Percentiles rank a stretch among this genome's conserved stretches.
These are phyloP conservation scores for Phytophthora litchii DNA, from an alignment of 352 stramenopile genomes.

Conservation along the genomic window DNA sequence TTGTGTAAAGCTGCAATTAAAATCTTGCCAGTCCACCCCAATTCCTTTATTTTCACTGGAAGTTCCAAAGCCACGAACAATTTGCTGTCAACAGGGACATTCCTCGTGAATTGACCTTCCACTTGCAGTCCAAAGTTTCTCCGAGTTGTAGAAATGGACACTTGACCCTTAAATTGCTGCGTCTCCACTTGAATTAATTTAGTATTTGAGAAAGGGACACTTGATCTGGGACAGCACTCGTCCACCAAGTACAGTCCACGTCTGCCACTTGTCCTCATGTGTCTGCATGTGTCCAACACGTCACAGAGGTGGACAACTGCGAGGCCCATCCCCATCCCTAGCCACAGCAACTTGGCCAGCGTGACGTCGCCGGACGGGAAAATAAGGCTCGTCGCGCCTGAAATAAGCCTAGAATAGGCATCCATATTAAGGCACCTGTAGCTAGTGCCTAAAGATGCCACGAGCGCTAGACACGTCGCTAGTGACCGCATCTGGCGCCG, in stretches of 20 bases:
- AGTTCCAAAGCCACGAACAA: conserved; percentile 64
- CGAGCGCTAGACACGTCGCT: conserved; percentile 10
- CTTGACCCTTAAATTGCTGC: conserved; percentile 27
- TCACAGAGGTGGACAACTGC: conserved; percentile 40
- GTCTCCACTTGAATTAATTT: conserved; percentile 19
- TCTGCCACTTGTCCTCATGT: neutral
- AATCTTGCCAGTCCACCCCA: neutral
- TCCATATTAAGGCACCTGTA: conserved; percentile 3
- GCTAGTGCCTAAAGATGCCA: conserved; percentile 6
- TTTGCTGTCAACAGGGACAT: conserved; percentile 29
- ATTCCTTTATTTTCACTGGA: conserved; percentile 18
- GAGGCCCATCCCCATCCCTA: conserved; percentile 44
- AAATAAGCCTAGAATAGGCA: conserved; percentile 1
- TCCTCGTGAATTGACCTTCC: conserved; percentile 64
- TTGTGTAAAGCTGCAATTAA: neutral
- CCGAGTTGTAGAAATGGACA: neutral
- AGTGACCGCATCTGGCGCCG: conserved; percentile 13
- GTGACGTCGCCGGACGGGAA: conserved; percentile 63
- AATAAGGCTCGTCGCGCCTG: conserved; percentile 28
- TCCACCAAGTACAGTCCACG: conserved; percentile 20
- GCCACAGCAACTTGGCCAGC: conserved; percentile 43
- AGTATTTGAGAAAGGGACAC: conserved; percentile 2
- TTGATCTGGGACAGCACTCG: conserved; percentile 2
- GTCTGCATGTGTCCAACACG: conserved; percentile 9
- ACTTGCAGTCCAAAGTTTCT: conserved; percentile 50